phyloP scores from a whole-genome alignment of 495 filamentous ascomycete species.

The Sphaerosporella brunnea region DNA sequence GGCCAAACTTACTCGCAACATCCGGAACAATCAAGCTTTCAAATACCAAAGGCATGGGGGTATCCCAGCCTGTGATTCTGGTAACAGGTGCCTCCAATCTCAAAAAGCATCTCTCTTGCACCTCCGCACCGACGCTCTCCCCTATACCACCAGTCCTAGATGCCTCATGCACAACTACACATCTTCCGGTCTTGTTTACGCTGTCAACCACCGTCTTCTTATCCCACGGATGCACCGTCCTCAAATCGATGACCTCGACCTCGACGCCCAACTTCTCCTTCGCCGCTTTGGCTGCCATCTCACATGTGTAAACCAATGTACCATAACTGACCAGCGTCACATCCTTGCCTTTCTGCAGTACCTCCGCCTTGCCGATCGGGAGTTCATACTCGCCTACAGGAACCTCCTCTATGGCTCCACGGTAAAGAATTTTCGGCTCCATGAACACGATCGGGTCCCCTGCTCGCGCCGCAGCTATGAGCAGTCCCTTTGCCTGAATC shows the following conservation, averaged over 20 bases:
- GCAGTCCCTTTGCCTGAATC: slow-evolving; percentile 76
- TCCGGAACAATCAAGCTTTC: slow-evolving; percentile 84
- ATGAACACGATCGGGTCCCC: slow-evolving; percentile 90
- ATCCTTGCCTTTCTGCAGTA: slow-evolving; percentile 67
- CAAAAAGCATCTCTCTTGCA: slow-evolving; percentile 77
- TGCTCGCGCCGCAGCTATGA: slow-evolving; percentile 56
- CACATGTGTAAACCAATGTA: slow-evolving; percentile 77
- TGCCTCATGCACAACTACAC: slow-evolving; percentile 85
- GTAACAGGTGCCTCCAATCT: slow-evolving; percentile 81
- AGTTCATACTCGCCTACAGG: slow-evolving; percentile 66
- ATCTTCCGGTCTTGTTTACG: slow-evolving; percentile 76
- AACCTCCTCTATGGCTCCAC: slow-evolving; percentile 89
- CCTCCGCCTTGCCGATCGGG: slow-evolving; percentile 73
- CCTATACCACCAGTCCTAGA: slow-evolving; percentile 92
- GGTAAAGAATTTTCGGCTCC: slow-evolving; percentile 91
- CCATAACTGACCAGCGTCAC: slow-evolving; percentile 84
- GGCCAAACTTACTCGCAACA: slow-evolving; percentile 79
- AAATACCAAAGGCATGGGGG: slow-evolving; percentile 63
- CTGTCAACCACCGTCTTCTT: slow-evolving; percentile 64
- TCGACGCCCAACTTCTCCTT: slow-evolving; percentile 66
- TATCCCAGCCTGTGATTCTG: slow-evolving; percentile 81
- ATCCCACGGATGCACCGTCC: slow-evolving; percentile 94
- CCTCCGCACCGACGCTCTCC: slow-evolving; percentile 79
- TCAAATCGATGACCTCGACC: slow-evolving; percentile 77
- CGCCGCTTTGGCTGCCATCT: slow-evolving; percentile 56